phyloP scores from a whole-genome alignment of 2,329 filamentous ascomycete genomes.

The Paracorniculantispora psalliotae region DNA sequence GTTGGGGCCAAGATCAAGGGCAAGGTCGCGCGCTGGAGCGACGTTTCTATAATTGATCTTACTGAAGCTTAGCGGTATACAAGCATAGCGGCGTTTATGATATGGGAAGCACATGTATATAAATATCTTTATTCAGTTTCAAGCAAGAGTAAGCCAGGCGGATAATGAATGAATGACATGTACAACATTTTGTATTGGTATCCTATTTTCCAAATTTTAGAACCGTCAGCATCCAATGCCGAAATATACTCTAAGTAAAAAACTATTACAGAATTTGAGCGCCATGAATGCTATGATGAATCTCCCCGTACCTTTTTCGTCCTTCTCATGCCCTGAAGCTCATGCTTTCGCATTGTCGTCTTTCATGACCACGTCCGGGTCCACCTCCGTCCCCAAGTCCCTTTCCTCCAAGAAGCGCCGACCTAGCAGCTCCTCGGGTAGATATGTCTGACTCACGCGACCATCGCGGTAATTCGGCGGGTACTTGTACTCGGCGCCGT shows the following conservation, averaged over 20 bases:
- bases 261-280: neutral
- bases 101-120: neutral
- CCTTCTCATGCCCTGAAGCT: neutral
- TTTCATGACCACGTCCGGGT: constrained; percentile 57
- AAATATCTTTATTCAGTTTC: neutral
- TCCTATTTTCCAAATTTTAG: neutral
- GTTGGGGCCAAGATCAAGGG: neutral
- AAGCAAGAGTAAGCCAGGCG: neutral
- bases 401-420: constrained; percentile 71
- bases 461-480: constrained; percentile 86
- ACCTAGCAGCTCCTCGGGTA: constrained; percentile 71
- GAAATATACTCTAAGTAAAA: neutral
- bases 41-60: constrained; percentile 30
- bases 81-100: neutral
- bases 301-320: neutral
- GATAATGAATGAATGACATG: neutral
- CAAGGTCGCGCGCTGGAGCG: constrained; percentile 25
- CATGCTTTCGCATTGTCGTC: constrained; percentile 16
- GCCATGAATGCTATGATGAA: constrained; percentile 7
- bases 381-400: constrained; percentile 74
- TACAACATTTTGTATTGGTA: constrained; percentile 2
- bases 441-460: constrained; percentile 77
- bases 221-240: neutral
- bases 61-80: constrained; percentile 20
- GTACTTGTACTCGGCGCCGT: constrained; percentile 91